Conservation (phyloP, 2,329 filamentous ascomycete genomes). For the Aureobasidium sp. region DNA sequence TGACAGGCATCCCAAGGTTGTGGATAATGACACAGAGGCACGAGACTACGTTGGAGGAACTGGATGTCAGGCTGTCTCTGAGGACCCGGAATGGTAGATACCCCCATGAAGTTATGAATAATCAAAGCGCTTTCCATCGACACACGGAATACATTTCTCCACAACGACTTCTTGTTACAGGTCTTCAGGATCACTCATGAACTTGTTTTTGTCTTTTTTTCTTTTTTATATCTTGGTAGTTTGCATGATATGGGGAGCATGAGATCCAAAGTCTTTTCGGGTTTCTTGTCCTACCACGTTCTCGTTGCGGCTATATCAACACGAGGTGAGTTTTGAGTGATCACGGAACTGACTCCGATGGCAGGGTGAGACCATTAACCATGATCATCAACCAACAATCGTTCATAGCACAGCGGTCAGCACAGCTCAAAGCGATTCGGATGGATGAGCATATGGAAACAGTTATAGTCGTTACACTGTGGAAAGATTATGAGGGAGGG, state of each 20-base stretch:
- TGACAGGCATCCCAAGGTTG: constrained; percentile 16
- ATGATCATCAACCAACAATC: background rate
- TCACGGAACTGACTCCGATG: background rate
- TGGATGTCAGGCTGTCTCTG: constrained; percentile 16
- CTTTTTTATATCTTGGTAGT: too few species aligned
- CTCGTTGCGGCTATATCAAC: too few species aligned
- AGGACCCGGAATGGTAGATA: constrained; percentile 4
- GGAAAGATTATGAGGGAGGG: too few species aligned
- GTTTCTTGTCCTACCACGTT: too few species aligned
- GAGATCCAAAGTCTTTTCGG: too few species aligned
- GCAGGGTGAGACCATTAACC: background rate
- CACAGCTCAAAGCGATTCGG: too few species aligned
- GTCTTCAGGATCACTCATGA: too few species aligned
- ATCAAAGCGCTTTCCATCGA: background rate
- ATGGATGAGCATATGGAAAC: too few species aligned
- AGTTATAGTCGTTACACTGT: too few species aligned
- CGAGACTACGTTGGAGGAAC: constrained; percentile 18
- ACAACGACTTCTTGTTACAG: background rate
- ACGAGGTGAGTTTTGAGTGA: too few species aligned
- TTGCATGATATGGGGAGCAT: too few species aligned
- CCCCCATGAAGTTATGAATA: background rate
- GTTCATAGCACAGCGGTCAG: background rate
- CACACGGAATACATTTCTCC: background rate
- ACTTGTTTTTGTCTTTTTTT: too few species aligned
- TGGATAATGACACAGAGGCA: constrained; percentile 15